These are phyloP conservation scores for Fusarium algeriense DNA, from an alignment of 2,329 filamentous ascomycete species.

Conservation along the genomic window DNA sequence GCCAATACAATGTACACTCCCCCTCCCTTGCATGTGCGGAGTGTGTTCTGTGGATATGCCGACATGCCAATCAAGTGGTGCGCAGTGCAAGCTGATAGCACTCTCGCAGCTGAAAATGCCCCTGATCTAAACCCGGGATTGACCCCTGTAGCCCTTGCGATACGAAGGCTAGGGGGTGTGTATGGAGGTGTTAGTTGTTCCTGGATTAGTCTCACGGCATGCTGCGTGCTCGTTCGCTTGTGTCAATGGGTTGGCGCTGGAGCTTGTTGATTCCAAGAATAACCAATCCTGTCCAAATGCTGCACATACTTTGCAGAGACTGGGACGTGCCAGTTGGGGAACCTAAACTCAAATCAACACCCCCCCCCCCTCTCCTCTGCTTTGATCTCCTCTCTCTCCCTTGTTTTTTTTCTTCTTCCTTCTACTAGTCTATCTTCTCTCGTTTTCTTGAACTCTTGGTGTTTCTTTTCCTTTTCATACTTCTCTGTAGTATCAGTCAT, in stretches of 20 bases:
- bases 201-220: slow-evolving; percentile 17
- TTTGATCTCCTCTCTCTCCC: slow-evolving; percentile 18
- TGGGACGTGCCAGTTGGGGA: slow-evolving; percentile 36
- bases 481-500: slow-evolving; percentile 15
- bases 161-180: slow-evolving; percentile 23
- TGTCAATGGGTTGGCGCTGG: not conserved
- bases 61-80: slow-evolving; percentile 35
- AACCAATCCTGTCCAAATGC: slow-evolving; percentile 4
- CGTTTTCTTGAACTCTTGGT: slow-evolving; percentile 28
- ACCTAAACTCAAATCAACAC: slow-evolving; percentile 28
- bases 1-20: not conserved
- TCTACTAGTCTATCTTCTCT: slow-evolving; percentile 21
- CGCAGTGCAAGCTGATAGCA: slow-evolving; percentile 25
- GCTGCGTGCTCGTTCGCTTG: slow-evolving; percentile 3
- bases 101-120: slow-evolving; percentile 29
- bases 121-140: slow-evolving; percentile 35
- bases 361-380: slow-evolving; percentile 10
- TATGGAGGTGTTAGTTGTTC: not conserved
- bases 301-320: slow-evolving; percentile 25
- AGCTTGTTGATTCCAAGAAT: slow-evolving; percentile 29
- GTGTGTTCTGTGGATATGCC: slow-evolving; percentile 6
- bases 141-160: slow-evolving; percentile 17
- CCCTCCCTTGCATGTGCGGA: slow-evolving; percentile 21
- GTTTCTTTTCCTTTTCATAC: slow-evolving; percentile 15
- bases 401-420: slow-evolving; percentile 20